phyloP scores from a whole-genome alignment of 768 basidiomycete genomes.

The Boletus rubescentipes region DNA sequence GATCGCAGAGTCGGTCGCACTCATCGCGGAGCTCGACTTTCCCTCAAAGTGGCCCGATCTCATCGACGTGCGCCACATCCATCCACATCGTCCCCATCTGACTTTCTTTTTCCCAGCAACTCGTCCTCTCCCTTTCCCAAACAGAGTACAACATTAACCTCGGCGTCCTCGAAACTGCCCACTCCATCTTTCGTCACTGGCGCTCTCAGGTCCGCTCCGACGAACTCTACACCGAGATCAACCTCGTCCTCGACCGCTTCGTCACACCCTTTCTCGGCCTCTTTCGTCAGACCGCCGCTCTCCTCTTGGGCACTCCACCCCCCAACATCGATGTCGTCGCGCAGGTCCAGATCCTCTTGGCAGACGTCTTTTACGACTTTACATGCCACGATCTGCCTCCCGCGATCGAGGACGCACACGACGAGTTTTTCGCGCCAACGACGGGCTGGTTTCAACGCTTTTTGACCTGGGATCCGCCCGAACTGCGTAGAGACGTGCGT shows the following conservation, averaged over 20 bases:
- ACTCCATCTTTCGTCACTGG: conserved; percentile 95
- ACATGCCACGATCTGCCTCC: conserved; percentile 95
- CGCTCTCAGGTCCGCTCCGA: conserved; percentile 88
- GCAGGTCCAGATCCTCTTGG: conserved; percentile 72
- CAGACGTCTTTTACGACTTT: conserved; percentile 91
- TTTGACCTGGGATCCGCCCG: conserved; percentile 72
- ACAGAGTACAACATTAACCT: conserved; percentile 85
- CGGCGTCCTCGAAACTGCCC: conserved; percentile 90
- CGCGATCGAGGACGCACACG: conserved; percentile 85
- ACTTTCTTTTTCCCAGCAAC: conserved; percentile 65
- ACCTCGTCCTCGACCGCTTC: conserved; percentile 83
- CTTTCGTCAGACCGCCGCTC: conserved; percentile 63
- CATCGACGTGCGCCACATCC: conserved; percentile 69
- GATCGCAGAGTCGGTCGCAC: conserved; percentile 88
- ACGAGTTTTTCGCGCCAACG: conserved; percentile 73
- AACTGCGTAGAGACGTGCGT: conserved; percentile 65
- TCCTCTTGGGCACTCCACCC: conserved; percentile 45
- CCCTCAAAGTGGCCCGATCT: conserved; percentile 85
- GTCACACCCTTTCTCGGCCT: conserved; percentile 80
- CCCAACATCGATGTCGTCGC: conserved; percentile 53
- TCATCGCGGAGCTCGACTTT: conserved; percentile 92
- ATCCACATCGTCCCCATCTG: conserved; percentile 8
- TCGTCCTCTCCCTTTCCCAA: conserved; percentile 77
- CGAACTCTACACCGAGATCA: conserved; percentile 85
- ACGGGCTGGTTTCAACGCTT: conserved; percentile 79